Base-by-base conservation (phyloP, 768 basidiomycete species). In the Daedaleopsis sinensis region DNA sequence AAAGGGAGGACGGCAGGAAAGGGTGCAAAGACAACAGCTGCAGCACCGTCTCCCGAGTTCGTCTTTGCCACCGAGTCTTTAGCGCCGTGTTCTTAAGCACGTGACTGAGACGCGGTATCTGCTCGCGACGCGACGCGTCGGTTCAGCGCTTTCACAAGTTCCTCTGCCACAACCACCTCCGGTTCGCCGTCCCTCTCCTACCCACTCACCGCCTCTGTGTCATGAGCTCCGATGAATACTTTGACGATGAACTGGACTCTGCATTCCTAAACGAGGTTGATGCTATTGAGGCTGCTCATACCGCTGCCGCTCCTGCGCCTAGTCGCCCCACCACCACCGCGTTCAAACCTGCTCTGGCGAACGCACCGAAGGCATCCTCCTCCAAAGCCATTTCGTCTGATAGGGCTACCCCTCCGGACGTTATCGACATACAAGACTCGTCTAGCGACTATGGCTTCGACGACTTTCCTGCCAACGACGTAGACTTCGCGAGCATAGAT, bases 191-290 rank as follows among this genome's bases (percentile, higher is more conserved):
- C 13, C 54, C 55, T 12, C 27, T 1, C 9, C 24, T 21, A 4
- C 44, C 24, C 16, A 4, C 44, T 27, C 38, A 18, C 18, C 46
- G 18, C 48, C 46, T n/a, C n/a, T n/a, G n/a, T 39, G 23, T 67
- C 62, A 91, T 93, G 90, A 89, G 86, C 78, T 91, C 89, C 38
- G 90, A 91, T 76, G 87, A 81, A 44, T 91, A 87, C 69, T 93
- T 89, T 70, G 83, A 84, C 63, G 86, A 85, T 62, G 87, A 88
- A 5, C 66, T 74, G 35, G 81, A 91, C 72, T 81, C 82, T 47
- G 82, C 80, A 38, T 80, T 83, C 3, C 68, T 91, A 8, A 74
- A 80, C 39, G 80, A 89, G 68, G 79, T 93, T 23, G 87, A 90
- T 68, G 80, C 84, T 19, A 86, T 94, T 48, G 90, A 93, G 74